Conservation (phyloP, 1,139 yeast species). For the Saccharomyces pastorianus region DNA sequence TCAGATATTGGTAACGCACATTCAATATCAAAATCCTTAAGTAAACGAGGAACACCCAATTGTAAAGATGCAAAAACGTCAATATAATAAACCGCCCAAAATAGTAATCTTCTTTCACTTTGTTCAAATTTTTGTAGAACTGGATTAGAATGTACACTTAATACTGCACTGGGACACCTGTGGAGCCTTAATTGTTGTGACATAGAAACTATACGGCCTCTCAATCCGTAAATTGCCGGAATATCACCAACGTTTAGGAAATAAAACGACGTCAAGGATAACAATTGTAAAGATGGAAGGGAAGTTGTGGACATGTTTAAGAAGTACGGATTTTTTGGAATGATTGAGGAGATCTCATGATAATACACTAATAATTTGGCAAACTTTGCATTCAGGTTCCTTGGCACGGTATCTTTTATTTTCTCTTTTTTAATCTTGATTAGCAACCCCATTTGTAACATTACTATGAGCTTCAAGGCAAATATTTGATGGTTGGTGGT, state of each 20-base stretch:
- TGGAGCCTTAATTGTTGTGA: slow-evolving; percentile 80
- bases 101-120: slow-evolving; percentile 71
- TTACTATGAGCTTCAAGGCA: slow-evolving; percentile 52
- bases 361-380: slow-evolving; percentile 37
- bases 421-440: slow-evolving; percentile 24
- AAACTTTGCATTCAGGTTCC: background rate
- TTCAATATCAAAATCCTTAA: slow-evolving; percentile 75
- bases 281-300: slow-evolving; percentile 61
- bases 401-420: slow-evolving; percentile 10
- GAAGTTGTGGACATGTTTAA: slow-evolving; percentile 49
- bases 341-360: slow-evolving; percentile 46
- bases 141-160: slow-evolving; percentile 44
- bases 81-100: slow-evolving; percentile 76
- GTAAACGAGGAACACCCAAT: slow-evolving; percentile 72
- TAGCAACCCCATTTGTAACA: slow-evolving; percentile 52
- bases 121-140: slow-evolving; percentile 58
- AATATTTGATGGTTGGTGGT: slow-evolving; percentile 34
- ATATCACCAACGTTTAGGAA: slow-evolving; percentile 69
- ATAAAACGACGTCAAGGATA: slow-evolving; percentile 61
- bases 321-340: slow-evolving; percentile 35
- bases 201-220: slow-evolving; percentile 74
- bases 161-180: slow-evolving; percentile 79
- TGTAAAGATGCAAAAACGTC: slow-evolving; percentile 71
- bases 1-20: slow-evolving; percentile 76
- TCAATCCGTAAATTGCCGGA: slow-evolving; percentile 61